phyloP scores from a whole-genome alignment of 1,139 yeast genomes.

The Diutina neorugosa region DNA sequence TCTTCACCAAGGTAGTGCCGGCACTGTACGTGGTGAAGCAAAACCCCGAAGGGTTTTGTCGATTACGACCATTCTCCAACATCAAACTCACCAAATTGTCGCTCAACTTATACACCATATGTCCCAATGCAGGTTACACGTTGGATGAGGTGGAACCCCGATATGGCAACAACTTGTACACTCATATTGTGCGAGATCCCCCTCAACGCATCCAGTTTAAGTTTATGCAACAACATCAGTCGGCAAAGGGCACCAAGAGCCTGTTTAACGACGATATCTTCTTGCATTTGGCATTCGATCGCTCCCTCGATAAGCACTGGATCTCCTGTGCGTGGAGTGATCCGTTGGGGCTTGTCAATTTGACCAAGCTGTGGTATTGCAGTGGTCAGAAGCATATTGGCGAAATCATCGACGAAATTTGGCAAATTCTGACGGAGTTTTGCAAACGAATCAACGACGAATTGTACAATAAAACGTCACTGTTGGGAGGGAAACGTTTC shows the following conservation, averaged over 20 bases:
- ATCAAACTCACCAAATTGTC: constrained; percentile 38
- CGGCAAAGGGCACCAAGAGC: constrained; percentile 7
- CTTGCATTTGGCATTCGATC: constrained; percentile 74
- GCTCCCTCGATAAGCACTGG: constrained; percentile 78
- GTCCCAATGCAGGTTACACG: constrained; percentile 20
- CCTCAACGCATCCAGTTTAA: constrained; percentile 41
- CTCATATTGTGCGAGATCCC: constrained; percentile 34
- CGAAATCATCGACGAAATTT: constrained; percentile 26
- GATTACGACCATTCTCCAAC: constrained; percentile 37
- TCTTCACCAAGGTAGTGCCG: constrained; percentile 49
- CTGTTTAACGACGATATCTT: constrained; percentile 52
- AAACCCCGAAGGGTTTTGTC: constrained; percentile 18
- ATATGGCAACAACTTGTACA: constrained; percentile 16
- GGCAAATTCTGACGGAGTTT: constrained; percentile 24
- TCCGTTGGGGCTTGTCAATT: constrained; percentile 57
- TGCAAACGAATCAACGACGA: constrained; percentile 27
- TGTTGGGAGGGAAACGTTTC: constrained; percentile 43
- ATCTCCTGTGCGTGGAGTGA: constrained; percentile 85
- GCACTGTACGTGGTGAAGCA: constrained; percentile 33
- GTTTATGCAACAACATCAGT: constrained; percentile 20
- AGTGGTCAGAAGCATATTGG: constrained; percentile 12
- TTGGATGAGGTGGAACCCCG: neutral
- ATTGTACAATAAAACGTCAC: constrained; percentile 18
- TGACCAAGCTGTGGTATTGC: constrained; percentile 58
- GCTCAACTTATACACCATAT: constrained; percentile 50